A percentile compares a stretch with the other conserved stretches of the same genome.
Conservation (phyloP, 306 rosid species). For the Vigna angularis region DNA sequence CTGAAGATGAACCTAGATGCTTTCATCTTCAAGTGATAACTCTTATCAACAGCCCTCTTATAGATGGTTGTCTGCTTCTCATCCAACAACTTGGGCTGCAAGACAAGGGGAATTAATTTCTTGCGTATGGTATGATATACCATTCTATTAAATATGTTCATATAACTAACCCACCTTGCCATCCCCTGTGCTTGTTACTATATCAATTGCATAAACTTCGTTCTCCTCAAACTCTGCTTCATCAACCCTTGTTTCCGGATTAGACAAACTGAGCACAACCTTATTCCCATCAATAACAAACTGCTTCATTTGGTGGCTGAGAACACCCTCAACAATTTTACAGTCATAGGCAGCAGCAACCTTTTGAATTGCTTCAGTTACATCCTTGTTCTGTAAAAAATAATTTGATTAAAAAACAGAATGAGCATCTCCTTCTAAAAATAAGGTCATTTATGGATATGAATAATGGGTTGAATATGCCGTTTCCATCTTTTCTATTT, state of each 20-base stretch:
- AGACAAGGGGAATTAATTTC: slow-evolving; percentile 11
- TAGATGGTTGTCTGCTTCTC: slow-evolving; percentile 97
- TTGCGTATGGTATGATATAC: background rate
- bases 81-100: slow-evolving; percentile 94
- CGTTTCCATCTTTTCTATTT: too few species aligned
- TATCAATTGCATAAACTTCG: slow-evolving; percentile 91
- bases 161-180: slow-evolving; percentile 67
- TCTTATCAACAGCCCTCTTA: slow-evolving; percentile 96
- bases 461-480: too few species aligned
- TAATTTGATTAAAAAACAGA: background rate
- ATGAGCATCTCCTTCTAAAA: background rate
- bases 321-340: slow-evolving; percentile 98
- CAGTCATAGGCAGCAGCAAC: slow-evolving; percentile 94
- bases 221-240: slow-evolving; percentile 97
- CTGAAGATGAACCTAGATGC: slow-evolving; percentile 97
- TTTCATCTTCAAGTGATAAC: slow-evolving; percentile 92
- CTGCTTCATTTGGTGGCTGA: slow-evolving; percentile 98
- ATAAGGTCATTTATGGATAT: background rate
- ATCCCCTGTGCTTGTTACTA: slow-evolving; percentile 93
- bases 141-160: background rate
- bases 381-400: slow-evolving; percentile 72
- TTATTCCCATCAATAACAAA: slow-evolving; percentile 98
- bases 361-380: slow-evolving; percentile 93
- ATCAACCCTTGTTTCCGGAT: slow-evolving; percentile 90
- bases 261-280: slow-evolving; percentile 81